A percentile compares a stretch with the other conserved stretches of the same genome.
Conservation (phyloP, 495 filamentous ascomycete species). For the Aspergillus carlsbadensis region DNA sequence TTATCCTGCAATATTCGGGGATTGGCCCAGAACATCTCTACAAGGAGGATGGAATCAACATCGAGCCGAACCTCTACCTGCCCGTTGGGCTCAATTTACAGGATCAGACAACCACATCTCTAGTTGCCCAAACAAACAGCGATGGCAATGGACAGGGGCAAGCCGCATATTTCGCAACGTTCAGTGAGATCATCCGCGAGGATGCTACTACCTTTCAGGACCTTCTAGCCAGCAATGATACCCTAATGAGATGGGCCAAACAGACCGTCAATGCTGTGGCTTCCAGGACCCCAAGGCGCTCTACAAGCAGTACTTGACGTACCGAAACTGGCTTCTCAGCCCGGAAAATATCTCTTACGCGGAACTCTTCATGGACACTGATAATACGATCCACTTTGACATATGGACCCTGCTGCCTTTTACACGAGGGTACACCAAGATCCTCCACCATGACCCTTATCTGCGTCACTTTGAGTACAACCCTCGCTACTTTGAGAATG, state of each 20-base stretch:
- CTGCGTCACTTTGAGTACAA: conserved; percentile 47
- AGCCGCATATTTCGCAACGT: conserved; percentile 28
- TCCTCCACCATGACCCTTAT: conserved; percentile 36
- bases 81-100: conserved; percentile 50
- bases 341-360: conserved; percentile 25
- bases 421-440: conserved; percentile 52
- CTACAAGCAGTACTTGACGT: conserved; percentile 26
- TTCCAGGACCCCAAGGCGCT: conserved; percentile 29
- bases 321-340: conserved; percentile 30
- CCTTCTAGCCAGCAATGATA: conserved; percentile 18
- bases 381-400: conserved; percentile 36
- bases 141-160: conserved; percentile 27
- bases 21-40: conserved; percentile 37
- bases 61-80: conserved; percentile 52
- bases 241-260: conserved; percentile 25
- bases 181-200: conserved; percentile 26
- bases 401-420: conserved; percentile 45
- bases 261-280: conserved; percentile 23
- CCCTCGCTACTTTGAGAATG: conserved; percentile 47
- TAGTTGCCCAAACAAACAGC: conserved; percentile 9
- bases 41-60: conserved; percentile 42
- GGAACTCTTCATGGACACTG: conserved; percentile 31
- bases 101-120: conserved; percentile 37
- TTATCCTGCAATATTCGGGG: conserved; percentile 47
- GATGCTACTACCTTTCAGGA: conserved; percentile 12